phyloP scores from a whole-genome alignment of 1,139 yeast species.

The Waltiozyma sp. region DNA sequence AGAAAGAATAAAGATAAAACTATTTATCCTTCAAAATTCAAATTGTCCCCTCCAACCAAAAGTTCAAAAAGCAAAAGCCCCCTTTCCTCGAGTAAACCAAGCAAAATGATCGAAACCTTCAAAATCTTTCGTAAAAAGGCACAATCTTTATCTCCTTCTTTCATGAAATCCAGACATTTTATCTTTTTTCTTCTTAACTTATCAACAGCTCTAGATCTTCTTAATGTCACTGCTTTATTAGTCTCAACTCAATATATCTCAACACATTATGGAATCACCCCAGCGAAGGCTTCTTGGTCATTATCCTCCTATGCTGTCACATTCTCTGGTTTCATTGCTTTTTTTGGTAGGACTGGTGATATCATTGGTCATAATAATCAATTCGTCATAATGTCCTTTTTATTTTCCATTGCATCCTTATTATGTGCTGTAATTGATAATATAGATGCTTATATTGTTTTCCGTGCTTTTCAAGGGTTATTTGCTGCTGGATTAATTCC shows the following conservation, averaged over 20 bases:
- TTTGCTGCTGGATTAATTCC: conserved; percentile 27
- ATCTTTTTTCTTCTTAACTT: not conserved
- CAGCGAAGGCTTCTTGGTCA: conserved; percentile 19
- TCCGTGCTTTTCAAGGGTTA: conserved; percentile 27
- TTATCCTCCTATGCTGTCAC: conserved; percentile 24
- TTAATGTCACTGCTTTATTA: not conserved
- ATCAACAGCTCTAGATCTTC: not conserved
- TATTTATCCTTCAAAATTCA: too few species aligned
- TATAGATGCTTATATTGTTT: conserved; percentile 21
- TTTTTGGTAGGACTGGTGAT: conserved; percentile 23
- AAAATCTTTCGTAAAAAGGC: too few species aligned
- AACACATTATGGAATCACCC: conserved; percentile 13
- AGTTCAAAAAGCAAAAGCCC: too few species aligned
- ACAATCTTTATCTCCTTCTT: not conserved
- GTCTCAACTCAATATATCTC: conserved; percentile 3
- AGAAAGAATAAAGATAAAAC: too few species aligned
- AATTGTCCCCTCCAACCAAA: too few species aligned
- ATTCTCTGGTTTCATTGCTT: conserved; percentile 22
- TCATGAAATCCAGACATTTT: not conserved
- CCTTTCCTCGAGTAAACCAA: too few species aligned
- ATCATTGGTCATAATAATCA: conserved; percentile 21
- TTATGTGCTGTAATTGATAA: conserved; percentile 20
- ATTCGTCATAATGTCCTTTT: conserved; percentile 6
- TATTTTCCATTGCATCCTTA: conserved; percentile 16
- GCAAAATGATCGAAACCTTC: too few species aligned